A percentile compares a stretch with the other conserved stretches of the same genome.
phyloP scores from a whole-genome alignment of 208 protist species.

The Acanthamoeba healyi region DNA sequence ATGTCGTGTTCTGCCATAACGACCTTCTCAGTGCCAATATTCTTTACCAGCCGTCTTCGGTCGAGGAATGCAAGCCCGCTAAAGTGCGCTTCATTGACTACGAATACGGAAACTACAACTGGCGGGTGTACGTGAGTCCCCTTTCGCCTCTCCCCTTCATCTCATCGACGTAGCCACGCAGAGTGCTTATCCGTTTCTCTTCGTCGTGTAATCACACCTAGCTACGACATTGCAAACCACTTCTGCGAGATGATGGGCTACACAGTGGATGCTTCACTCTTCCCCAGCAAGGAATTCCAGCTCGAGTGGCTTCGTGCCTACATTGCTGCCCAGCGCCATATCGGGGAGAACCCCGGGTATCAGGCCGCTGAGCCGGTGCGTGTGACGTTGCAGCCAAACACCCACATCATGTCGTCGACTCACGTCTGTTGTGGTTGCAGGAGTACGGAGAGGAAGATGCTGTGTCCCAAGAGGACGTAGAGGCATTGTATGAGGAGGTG shows the following conservation, averaged over 20 bases:
- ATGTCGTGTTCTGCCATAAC: conserved; percentile 69
- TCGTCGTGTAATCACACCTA: neutral
- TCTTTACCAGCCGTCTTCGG: conserved; percentile 19
- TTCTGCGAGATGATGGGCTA: conserved; percentile 76
- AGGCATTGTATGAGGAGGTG: conserved; percentile 61
- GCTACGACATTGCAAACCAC: conserved; percentile 60
- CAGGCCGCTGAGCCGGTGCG: conserved; percentile 14
- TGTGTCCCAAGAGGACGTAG: conserved; percentile 31
- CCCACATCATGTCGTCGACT: neutral
- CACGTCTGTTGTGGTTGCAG: neutral
- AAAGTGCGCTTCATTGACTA: conserved; percentile 64
- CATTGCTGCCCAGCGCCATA: conserved; percentile 13
- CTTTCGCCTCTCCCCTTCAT: neutral
- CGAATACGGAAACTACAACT: conserved; percentile 72
- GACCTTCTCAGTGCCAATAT: conserved; percentile 65
- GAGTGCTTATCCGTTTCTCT: neutral
- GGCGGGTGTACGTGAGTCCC: neutral
- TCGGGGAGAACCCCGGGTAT: neutral
- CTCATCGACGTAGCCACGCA: neutral
- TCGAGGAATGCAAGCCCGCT: neutral
- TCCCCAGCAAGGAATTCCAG: conserved; percentile 63
- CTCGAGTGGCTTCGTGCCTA: conserved; percentile 70
- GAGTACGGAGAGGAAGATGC: neutral
- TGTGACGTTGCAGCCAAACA: neutral
- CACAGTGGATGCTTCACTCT: conserved; percentile 18